Conservation (phyloP, 148 eudicot genomes). For the Diospyros lotus region DNA sequence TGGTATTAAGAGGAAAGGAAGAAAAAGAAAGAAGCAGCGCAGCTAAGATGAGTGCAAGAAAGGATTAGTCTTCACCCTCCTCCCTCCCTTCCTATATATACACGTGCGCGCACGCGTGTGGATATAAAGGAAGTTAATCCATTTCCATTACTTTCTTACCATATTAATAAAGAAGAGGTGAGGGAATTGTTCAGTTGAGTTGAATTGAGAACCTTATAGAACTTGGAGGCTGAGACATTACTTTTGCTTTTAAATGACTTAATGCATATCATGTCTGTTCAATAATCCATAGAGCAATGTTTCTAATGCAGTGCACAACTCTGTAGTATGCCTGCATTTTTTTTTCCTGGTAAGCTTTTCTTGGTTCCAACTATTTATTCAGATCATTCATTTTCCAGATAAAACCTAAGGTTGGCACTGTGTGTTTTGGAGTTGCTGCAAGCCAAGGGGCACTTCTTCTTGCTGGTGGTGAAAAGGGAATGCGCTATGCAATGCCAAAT, state of each 20-base stretch:
- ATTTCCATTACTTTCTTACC: too few species aligned
- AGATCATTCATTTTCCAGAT: slow-evolving; percentile 39
- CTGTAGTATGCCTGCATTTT: not conserved
- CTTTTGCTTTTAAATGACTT: not conserved
- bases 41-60: too few species aligned
- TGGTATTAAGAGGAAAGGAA: too few species aligned
- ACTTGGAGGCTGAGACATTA: not conserved
- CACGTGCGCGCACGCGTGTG: too few species aligned
- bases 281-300: too few species aligned
- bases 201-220: too few species aligned
- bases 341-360: not conserved
- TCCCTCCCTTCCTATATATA: too few species aligned
- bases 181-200: too few species aligned
- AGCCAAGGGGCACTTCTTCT: slow-evolving; percentile 91
- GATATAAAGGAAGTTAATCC: too few species aligned
- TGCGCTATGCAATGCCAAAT: slow-evolving; percentile 98
- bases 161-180: too few species aligned
- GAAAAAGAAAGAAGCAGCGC: too few species aligned
- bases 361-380: slow-evolving; percentile 1
- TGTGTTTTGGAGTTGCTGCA: slow-evolving; percentile 90
- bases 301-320: not conserved
- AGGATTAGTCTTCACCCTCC: too few species aligned
- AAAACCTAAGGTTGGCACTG: slow-evolving; percentile 96
- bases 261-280: not conserved
- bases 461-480: slow-evolving; percentile 98